These are phyloP conservation scores for Sclerotinia borealis DNA, from an alignment of 2,329 filamentous ascomycete genomes.

Conservation along the genomic window DNA sequence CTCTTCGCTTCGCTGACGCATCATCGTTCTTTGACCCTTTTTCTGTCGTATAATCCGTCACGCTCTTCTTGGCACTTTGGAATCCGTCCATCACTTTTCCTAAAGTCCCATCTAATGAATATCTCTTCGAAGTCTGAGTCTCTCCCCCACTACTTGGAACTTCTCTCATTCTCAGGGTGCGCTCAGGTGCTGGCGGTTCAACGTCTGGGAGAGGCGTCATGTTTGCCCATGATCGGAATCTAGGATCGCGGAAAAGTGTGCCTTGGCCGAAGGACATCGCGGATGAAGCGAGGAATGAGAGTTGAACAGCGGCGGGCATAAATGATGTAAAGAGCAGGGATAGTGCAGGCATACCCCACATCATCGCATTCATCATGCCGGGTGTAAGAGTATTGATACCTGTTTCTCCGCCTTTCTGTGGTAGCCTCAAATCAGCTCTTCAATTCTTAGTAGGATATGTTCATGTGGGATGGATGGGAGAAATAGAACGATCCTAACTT, in stretches of 20 bases:
- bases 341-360: conserved; percentile 46
- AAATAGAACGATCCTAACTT: conserved; percentile 10
- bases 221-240: conserved; percentile 36
- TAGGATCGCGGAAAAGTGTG: conserved; percentile 37
- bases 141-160: background rate
- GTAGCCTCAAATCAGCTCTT: background rate
- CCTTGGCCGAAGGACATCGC: conserved; percentile 39
- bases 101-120: background rate
- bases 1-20: background rate
- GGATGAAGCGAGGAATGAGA: conserved; percentile 52
- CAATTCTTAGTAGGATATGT: background rate
- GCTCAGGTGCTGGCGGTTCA: background rate
- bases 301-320: conserved; percentile 46
- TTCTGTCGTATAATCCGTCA: background rate
- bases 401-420: conserved; percentile 44
- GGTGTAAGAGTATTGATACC: conserved; percentile 34
- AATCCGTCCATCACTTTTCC: background rate
- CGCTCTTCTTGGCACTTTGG: background rate
- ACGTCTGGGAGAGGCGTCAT: conserved; percentile 30
- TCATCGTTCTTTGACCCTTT: conserved; percentile 1
- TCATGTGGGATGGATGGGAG: background rate
- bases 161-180: background rate
- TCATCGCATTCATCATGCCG: conserved; percentile 36
- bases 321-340: conserved; percentile 46
- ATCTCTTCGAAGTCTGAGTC: background rate